These are phyloP conservation scores for Candida pseudofarinosa DNA, from an alignment of 805 yeast species.

Conservation along the genomic window DNA sequence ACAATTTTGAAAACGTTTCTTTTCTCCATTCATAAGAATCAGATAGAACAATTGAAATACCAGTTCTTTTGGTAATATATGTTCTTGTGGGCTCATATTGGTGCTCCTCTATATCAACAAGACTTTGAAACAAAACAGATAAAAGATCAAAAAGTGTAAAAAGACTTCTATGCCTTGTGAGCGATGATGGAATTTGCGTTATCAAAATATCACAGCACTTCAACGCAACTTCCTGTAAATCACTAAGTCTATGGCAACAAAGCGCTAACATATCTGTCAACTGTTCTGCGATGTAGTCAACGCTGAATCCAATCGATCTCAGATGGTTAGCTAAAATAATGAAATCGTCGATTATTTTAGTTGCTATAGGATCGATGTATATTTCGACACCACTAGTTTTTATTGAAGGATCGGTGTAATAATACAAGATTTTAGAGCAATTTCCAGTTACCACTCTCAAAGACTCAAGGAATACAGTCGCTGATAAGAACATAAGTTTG, in stretches of 20 bases:
- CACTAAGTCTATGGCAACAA: slow-evolving; percentile 74
- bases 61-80: slow-evolving; percentile 44
- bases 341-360: slow-evolving; percentile 54
- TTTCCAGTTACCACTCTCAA: slow-evolving; percentile 77
- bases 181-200: slow-evolving; percentile 63
- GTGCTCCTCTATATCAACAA: slow-evolving; percentile 77
- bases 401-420: slow-evolving; percentile 79
- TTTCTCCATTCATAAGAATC: slow-evolving; percentile 77
- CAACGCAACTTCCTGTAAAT: slow-evolving; percentile 75
- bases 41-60: slow-evolving; percentile 55
- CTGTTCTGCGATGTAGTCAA: slow-evolving; percentile 59
- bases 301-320: slow-evolving; percentile 51
- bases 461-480: slow-evolving; percentile 74
- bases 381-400: slow-evolving; percentile 63
- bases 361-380: slow-evolving; percentile 62
- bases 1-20: slow-evolving; percentile 57
- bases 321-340: slow-evolving; percentile 49
- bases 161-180: slow-evolving; percentile 70
- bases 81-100: slow-evolving; percentile 81
- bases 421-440: slow-evolving; percentile 70
- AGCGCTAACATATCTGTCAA: slow-evolving; percentile 61
- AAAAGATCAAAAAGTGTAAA: slow-evolving; percentile 80
- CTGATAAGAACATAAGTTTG: slow-evolving; percentile 81
- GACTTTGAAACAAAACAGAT: slow-evolving; percentile 71
- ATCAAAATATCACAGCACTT: slow-evolving; percentile 71